A percentile compares a stretch with the other conserved stretches of the same genome.
Conservation (phyloP, 2,329 filamentous ascomycete genomes). For the Hortaea sp. region DNA sequence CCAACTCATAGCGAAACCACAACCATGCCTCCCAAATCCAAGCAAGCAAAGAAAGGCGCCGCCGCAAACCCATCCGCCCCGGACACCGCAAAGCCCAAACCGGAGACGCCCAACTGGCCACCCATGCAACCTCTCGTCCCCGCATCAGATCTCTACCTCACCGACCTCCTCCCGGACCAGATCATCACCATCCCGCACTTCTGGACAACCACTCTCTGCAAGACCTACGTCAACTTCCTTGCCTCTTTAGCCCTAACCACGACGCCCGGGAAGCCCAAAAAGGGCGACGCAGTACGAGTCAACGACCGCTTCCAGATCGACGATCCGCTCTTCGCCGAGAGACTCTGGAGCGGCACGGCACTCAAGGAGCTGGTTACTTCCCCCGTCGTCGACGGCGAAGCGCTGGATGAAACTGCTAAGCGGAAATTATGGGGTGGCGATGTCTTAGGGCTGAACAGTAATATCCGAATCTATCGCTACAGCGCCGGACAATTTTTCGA, state of each 20-base stretch:
- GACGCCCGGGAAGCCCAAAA: conserved; percentile 68
- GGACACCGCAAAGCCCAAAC: conserved; percentile 22
- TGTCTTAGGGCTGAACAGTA: conserved; percentile 73
- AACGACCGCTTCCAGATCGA: conserved; percentile 84
- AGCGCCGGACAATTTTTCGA: conserved; percentile 81
- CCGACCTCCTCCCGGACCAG: conserved; percentile 51
- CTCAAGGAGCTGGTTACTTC: conserved; percentile 50
- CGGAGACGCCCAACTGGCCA: conserved; percentile 55
- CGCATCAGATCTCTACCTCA: conserved; percentile 51
- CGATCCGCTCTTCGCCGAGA: conserved; percentile 62
- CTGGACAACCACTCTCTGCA: conserved; percentile 65
- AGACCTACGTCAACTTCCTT: conserved; percentile 65
- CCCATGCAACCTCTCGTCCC: conserved; percentile 59
- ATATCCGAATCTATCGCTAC: conserved; percentile 85
- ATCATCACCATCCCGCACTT: conserved; percentile 65
- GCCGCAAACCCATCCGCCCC: neutral
- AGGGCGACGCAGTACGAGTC: conserved; percentile 70
- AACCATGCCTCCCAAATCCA: conserved; percentile 14
- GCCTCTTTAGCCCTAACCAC: conserved; percentile 61
- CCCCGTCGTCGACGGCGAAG: conserved; percentile 24
- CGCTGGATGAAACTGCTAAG: conserved; percentile 21
- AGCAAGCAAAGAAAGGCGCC: conserved; percentile 3
- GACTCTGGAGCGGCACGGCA: conserved; percentile 68
- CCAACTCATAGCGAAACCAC: neutral
- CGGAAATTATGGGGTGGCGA: conserved; percentile 62